A percentile compares a stretch with the other conserved stretches of the same genome.
Conservation (phyloP, 2,329 filamentous ascomycete genomes). For the Fusarium sp. region DNA sequence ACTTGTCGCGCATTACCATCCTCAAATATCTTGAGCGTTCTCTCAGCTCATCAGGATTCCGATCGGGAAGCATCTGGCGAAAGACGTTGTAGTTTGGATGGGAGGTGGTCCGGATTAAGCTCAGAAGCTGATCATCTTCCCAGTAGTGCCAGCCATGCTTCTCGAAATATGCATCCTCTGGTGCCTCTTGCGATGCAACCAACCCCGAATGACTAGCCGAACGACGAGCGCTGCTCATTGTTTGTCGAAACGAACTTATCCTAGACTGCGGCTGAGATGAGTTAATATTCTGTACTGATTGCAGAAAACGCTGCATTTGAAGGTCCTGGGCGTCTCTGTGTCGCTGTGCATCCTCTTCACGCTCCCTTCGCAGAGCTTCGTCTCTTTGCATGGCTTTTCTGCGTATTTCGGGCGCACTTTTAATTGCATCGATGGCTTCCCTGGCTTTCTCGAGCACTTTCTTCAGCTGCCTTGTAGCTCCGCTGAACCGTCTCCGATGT, state of each 20-base stretch:
- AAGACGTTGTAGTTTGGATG: constrained; percentile 32
- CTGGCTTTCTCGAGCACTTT: constrained; percentile 27
- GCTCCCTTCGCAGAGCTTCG: constrained; percentile 9
- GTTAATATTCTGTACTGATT: constrained; percentile 30
- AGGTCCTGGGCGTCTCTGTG: constrained; percentile 5
- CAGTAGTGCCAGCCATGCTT: constrained; percentile 45
- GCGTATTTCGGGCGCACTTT: constrained; percentile 7
- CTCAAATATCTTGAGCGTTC: constrained; percentile 42
- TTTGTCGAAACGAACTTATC: not conserved
- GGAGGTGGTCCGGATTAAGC: constrained; percentile 38
- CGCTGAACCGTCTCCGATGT: constrained; percentile 16
- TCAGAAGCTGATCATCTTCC: constrained; percentile 49
- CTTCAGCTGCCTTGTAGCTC: not conserved
- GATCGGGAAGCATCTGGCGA: constrained; percentile 25
- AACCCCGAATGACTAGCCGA: constrained; percentile 1
- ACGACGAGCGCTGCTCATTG: constrained; percentile 11
- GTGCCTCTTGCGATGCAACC: not conserved
- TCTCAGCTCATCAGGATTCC: constrained; percentile 37
- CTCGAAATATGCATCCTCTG: constrained; percentile 35
- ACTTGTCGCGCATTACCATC: constrained; percentile 38
- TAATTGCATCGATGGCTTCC: constrained; percentile 9
- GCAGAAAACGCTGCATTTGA: constrained; percentile 40
- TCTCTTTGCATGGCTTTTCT: constrained; percentile 20
- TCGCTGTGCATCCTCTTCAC: constrained; percentile 10
- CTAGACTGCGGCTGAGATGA: not conserved